Percentiles rank a stretch among this genome's conserved stretches.
Evolutionary conservation across 140 eudicot species (phyloP).

Genomic region (Eryngium alpinum): DNA sequence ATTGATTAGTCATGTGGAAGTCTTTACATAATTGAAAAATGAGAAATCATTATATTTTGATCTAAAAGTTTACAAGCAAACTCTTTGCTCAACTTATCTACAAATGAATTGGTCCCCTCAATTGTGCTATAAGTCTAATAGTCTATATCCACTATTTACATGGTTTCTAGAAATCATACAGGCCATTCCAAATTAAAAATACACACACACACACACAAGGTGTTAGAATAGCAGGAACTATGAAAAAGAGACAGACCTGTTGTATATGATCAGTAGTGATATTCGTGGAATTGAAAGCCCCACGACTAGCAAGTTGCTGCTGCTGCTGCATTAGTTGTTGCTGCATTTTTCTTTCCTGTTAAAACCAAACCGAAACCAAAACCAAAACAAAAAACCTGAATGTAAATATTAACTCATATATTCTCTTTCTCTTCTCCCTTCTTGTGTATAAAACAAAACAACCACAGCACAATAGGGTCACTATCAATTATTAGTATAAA

Average conservation of each 20-base stretch:
- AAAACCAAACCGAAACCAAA: not conserved
- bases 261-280: constrained; percentile 70
- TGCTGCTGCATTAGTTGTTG: constrained; percentile 52
- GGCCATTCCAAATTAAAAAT: not conserved
- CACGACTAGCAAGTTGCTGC: constrained; percentile 36
- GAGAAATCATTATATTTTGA: not conserved
- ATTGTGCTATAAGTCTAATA: not conserved
- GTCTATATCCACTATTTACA: not conserved
- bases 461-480: not conserved
- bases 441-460: not conserved
- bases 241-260: constrained; percentile 36
- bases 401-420: no score
- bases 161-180: constrained; percentile 7
- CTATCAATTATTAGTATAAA: constrained; percentile 3
- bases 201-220: not conserved
- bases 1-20: not conserved
- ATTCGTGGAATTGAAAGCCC: constrained; percentile 34
- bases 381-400: not conserved
- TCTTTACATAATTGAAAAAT: not conserved
- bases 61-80: not conserved
- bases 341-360: constrained; percentile 28
- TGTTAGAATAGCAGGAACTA: not conserved
- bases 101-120: constrained; percentile 7
- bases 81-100: not conserved
- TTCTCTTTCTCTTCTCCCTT: not conserved